Base-by-base conservation (phyloP, 345 rosid genomes). In the Moricandia moricandioides region DNA sequence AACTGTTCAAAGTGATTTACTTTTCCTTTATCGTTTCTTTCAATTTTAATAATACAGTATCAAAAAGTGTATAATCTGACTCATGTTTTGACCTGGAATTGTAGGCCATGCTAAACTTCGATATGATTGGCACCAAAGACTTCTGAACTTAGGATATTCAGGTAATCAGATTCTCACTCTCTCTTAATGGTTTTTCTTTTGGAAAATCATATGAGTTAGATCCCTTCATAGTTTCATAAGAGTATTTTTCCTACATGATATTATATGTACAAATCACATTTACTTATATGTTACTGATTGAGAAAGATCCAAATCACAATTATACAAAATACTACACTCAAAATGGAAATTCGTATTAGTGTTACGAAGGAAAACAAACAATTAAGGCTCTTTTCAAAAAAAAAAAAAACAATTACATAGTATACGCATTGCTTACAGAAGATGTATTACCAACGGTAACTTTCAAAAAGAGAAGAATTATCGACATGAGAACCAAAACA, bases 1-100 rank as follows among this genome's bases (percentile, higher is more conserved):
- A 26, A 59, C 73, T 34, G 11, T 67, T 49, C 9, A 30, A 56
- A 39, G 58, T 73, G 58, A 65, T 11, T 39, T 65, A 16, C 21
- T 56, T 66, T 57, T 33, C 10, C 6, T 56, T 40, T 65, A 3
- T 6, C 13, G 43, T 30, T 16, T 18, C 34, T 18, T 47, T 14
- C 4, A 39, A 9, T 35, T 34, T 12, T 33, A 1, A 35, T 14
- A 52, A 54, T 55, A 8, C 30, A 27, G 7, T 54, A 54, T 65
- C 4, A 14, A 3, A 73, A 73, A 17, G 34, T 65, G 33, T 64
- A 17, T 56, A 10, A 37, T 37, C 24, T 39, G 45, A 37, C 31
- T 65, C 13, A 26, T 52, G 39, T 47, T 4, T 3, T 5, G 62
- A 27, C 51, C 51, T 43, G 51, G 14, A 12, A 43, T 39, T 12